Base-by-base conservation (phyloP, 148 eudicot genomes). In the Rhododendron vialii region DNA sequence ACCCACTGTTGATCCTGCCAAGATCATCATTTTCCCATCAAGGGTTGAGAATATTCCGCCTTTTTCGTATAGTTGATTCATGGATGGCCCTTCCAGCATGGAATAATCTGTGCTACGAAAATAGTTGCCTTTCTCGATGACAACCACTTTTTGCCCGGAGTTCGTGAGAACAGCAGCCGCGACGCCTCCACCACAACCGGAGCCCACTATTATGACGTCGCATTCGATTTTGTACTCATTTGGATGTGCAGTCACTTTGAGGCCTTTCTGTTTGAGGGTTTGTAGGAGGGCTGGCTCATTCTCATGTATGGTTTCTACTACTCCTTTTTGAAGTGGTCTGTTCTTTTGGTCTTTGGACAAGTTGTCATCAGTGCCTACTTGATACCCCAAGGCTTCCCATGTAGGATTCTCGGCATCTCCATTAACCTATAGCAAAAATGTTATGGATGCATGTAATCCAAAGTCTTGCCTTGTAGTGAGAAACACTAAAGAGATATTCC, bases 131-230 rank as follows among this genome's bases (percentile, higher is more conserved):
- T 94, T 94, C 86, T 94, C 96, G 18, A 94, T 85, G 57, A 94
- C 91, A 22, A 94, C 86, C 3, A 93, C 96, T 88, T 94, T 94
- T n/a, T 90, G 89, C 45, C 96, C 94, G 0, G 92, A 86, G 53
- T 75, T 88, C 0, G 96, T 92, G 7, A 94, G 95, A 82, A 92
- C 83, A 1, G 93, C 94, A 2, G 96, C 96, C 5, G 96, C 95
- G 30, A 94, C 95, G 22, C 92, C 95, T 48, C 96, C 96, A 0
- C 96, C 96, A 77, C 93, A 90, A 10, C 95, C 96, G 0, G 96
- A 94, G 28, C 96, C 96, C 14, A 94, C 88, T 22, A 94, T 91
- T 3, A 93, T 92, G 2, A 84, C 94, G 55, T 94, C 96, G 80
- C 96, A 94, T 83, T 91, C 80, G 74, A 94, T 86, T 84, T 80